Conservation (phyloP, 1,139 yeast genomes). For the Magnusiomyces paraingens region DNA sequence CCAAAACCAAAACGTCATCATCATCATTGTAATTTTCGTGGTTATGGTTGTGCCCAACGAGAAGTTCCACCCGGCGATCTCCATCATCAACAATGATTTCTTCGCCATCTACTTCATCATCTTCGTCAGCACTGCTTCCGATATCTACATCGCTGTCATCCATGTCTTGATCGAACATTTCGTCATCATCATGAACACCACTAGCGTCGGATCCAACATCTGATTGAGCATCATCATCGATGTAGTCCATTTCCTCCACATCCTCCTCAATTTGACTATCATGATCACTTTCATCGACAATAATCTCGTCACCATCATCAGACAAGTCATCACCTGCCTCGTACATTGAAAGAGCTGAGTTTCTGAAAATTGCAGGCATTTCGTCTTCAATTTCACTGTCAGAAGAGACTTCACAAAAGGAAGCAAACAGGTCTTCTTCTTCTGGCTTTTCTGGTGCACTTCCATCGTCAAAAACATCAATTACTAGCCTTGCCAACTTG, state of each 20-base stretch:
- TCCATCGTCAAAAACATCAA: constrained; percentile 36
- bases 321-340: constrained; percentile 74
- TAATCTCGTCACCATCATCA: constrained; percentile 47
- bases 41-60: constrained; percentile 5
- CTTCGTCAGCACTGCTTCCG: constrained; percentile 29
- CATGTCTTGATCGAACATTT: constrained; percentile 22
- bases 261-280: constrained; percentile 26
- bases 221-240: constrained; percentile 30
- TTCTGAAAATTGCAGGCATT: constrained; percentile 74
- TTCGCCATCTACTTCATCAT: constrained; percentile 30
- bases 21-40: constrained; percentile 13
- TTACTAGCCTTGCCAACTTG: constrained; percentile 45
- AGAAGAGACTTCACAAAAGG: constrained; percentile 16
- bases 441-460: constrained; percentile 43
- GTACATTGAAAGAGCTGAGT: constrained; percentile 91
- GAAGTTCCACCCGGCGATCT: constrained; percentile 7
- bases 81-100: constrained; percentile 23
- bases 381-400: constrained; percentile 45
- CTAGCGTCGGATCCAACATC: constrained; percentile 30
- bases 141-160: constrained; percentile 19
- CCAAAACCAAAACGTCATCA: constrained; percentile 31
- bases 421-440: constrained; percentile 47
- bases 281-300: constrained; percentile 33
- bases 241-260: constrained; percentile 30
- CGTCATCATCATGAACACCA: constrained; percentile 27